Percentiles rank a stretch among this genome's conserved stretches.
phyloP scores from a whole-genome alignment of 2,329 filamentous ascomycete genomes.

The Cryphonectria japonica region DNA sequence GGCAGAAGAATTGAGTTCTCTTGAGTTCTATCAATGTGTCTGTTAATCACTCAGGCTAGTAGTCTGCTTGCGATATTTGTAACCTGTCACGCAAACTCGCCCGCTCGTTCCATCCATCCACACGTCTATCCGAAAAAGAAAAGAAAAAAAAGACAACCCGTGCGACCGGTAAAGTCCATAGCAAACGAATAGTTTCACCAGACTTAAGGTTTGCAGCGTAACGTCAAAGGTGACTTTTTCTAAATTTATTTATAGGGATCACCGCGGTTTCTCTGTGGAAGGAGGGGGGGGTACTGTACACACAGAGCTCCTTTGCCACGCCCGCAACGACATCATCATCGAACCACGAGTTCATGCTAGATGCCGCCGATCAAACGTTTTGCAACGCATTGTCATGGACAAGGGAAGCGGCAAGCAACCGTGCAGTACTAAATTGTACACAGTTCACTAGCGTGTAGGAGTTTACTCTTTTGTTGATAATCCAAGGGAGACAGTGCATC shows the following conservation, averaged over 20 bases:
- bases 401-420: too few relatives aligned
- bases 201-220: not conserved
- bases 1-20: not conserved
- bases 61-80: not conserved
- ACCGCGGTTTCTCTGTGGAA: not conserved
- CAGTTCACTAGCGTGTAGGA: not conserved
- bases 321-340: not conserved
- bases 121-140: not conserved
- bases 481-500: not conserved
- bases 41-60: not conserved
- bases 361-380: slow-evolving; percentile 3
- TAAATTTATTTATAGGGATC: not conserved
- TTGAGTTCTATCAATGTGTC: not conserved
- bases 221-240: not conserved
- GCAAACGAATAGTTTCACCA: not conserved
- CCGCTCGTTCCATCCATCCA: not conserved
- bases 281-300: not conserved
- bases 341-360: not conserved
- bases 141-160: not conserved
- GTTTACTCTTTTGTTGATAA: not conserved
- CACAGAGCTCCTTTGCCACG: not conserved
- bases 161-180: not conserved
- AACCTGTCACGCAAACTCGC: not conserved
- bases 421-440: not conserved
- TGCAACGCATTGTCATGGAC: not conserved